Percentiles rank a stretch among this genome's conserved stretches.
Evolutionary conservation across 2,329 filamentous ascomycete genomes (phyloP).

Genomic region (Parafenestella ontariensis): DNA sequence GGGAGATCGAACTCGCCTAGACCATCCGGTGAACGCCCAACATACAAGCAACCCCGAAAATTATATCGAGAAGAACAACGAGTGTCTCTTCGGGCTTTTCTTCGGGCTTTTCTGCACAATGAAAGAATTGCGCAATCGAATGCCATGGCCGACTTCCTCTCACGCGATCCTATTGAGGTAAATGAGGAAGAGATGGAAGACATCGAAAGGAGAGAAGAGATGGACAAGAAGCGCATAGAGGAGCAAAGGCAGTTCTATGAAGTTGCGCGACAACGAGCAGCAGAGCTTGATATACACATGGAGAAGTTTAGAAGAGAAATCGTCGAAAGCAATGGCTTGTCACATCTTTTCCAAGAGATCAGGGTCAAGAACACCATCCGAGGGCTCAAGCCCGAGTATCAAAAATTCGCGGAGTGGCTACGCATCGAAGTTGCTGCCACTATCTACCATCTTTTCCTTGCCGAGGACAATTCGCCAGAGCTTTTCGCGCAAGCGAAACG

Average conservation of each 20-base stretch:
- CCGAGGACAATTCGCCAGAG: constrained; percentile 97
- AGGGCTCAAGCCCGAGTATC: constrained; percentile 91
- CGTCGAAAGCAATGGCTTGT: constrained; percentile 82
- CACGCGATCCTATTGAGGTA: constrained; percentile 71
- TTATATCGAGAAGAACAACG: constrained; percentile 89
- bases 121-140: constrained; percentile 82
- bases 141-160: constrained; percentile 85
- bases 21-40: constrained; percentile 40
- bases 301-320: constrained; percentile 76
- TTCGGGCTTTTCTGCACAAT: constrained; percentile 86
- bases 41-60: constrained; percentile 56
- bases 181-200: constrained; percentile 86
- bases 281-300: constrained; percentile 97
- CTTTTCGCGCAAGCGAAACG: constrained; percentile 92
- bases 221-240: constrained; percentile 87
- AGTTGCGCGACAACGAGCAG: constrained; percentile 86
- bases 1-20: constrained; percentile 37
- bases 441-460: constrained; percentile 94
- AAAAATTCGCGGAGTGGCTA: constrained; percentile 98
- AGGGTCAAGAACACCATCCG: constrained; percentile 85
- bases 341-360: constrained; percentile 91
- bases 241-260: constrained; percentile 97
- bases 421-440: constrained; percentile 97
- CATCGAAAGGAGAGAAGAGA: constrained; percentile 76
- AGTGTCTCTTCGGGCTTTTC: constrained; percentile 86